Percentiles rank a stretch among this genome's conserved stretches.
These are phyloP conservation scores for Cytospora schulzeri DNA, from an alignment of 2,329 filamentous ascomycete genomes.

Conservation along the genomic window DNA sequence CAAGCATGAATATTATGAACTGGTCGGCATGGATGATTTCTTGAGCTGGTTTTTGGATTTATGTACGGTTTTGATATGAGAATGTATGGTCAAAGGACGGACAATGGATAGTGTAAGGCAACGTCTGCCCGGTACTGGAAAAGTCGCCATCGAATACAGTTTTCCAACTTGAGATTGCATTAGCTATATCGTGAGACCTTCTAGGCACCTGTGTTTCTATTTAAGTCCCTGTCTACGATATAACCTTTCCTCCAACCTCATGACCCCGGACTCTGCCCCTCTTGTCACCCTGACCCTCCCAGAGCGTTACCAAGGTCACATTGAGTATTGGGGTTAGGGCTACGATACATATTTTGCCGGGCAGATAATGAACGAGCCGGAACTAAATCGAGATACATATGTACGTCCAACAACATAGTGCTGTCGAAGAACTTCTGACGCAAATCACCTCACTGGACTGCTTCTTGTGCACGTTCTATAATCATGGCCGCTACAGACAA, in stretches of 20 bases:
- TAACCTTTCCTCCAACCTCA: background rate
- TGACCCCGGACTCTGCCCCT: no score
- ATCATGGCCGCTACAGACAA: constrained; percentile 18
- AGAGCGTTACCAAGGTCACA: no score
- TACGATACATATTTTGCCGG: background rate
- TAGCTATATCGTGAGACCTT: background rate
- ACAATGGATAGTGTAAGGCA: background rate
- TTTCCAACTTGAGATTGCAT: background rate
- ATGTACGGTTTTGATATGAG: background rate
- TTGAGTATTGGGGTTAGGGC: background rate
- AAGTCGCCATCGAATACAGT: background rate
- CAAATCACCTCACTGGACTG: background rate
- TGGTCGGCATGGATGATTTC: background rate
- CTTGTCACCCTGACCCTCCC: no score
- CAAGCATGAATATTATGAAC: background rate
- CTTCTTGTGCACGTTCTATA: background rate
- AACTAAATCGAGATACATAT: background rate
- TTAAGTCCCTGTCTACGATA: background rate
- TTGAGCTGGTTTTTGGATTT: background rate
- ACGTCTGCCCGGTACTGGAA: background rate
- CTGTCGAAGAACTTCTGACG: background rate
- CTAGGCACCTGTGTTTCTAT: background rate
- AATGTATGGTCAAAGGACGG: background rate
- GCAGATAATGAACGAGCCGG: background rate
- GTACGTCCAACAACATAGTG: background rate